Percentiles rank a stretch among this genome's conserved stretches.
Conservation (phyloP, 73 alveolate species). For the Uronychia setigera region DNA sequence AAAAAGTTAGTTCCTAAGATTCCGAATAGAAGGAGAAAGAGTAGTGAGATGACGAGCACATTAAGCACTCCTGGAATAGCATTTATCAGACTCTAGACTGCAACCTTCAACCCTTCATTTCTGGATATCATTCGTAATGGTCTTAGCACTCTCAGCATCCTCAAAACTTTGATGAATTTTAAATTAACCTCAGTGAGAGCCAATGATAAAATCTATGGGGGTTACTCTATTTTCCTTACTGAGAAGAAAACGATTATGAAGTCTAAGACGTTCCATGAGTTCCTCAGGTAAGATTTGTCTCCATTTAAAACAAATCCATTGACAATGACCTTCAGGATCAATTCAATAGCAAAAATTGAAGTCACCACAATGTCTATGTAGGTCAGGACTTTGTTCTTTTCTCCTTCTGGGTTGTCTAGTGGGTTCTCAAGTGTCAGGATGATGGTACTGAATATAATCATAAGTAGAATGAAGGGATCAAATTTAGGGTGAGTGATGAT, state of each 20-base stretch:
- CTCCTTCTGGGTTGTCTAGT: slow-evolving; percentile 19
- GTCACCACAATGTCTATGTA: slow-evolving; percentile 33
- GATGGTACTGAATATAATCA: slow-evolving; percentile 19
- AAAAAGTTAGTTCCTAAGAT: slow-evolving; percentile 51
- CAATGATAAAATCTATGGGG: slow-evolving; percentile 13
- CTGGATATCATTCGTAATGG: slow-evolving; percentile 75
- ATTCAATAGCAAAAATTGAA: slow-evolving; percentile 44
- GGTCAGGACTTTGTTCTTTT: not conserved
- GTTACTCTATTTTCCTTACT: not conserved
- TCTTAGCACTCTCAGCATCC: slow-evolving; percentile 70
- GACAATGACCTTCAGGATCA: slow-evolving; percentile 47
- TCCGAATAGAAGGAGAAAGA: slow-evolving; percentile 15
- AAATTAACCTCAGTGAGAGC: slow-evolving; percentile 14
- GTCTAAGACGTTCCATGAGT: slow-evolving; percentile 56
- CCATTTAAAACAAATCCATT: slow-evolving; percentile 29
- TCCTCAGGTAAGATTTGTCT: slow-evolving; percentile 38
- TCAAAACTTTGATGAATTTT: slow-evolving; percentile 41
- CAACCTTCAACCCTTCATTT: slow-evolving; percentile 70
- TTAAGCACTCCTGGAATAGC: slow-evolving; percentile 33
- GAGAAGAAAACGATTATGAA: slow-evolving; percentile 41
- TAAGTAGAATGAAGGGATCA: slow-evolving; percentile 17
- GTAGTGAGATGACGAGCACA: slow-evolving; percentile 30
- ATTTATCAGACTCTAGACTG: slow-evolving; percentile 16
- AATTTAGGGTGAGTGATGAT: slow-evolving; percentile 7
- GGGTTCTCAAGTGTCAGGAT: slow-evolving; percentile 40